phyloP scores from a whole-genome alignment of 371 early-diverging fungal species.

The Mortierella sp. region DNA sequence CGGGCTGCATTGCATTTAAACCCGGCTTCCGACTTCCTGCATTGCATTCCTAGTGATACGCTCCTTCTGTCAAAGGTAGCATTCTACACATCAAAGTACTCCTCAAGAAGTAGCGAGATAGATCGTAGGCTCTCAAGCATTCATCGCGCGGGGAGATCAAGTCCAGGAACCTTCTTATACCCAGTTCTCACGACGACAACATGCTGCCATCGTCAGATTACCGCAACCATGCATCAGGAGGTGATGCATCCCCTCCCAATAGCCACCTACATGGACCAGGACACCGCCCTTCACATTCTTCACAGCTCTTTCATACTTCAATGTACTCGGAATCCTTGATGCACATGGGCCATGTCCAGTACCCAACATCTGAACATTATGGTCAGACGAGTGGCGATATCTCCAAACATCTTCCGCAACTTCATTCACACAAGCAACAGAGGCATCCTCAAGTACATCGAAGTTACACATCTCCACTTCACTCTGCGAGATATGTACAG shows the following conservation, averaged over 20 bases:
- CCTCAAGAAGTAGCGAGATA: not conserved
- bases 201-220: too few species aligned
- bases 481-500: not conserved
- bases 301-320: too few species aligned
- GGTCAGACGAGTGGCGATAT: not conserved
- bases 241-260: too few species aligned
- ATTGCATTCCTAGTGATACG: too few species aligned
- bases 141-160: too few species aligned
- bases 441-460: constrained; percentile 25
- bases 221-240: too few species aligned
- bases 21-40: too few species aligned
- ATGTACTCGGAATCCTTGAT: not conserved
- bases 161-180: too few species aligned
- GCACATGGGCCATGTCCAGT: constrained; percentile 21
- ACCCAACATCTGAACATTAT: constrained; percentile 6
- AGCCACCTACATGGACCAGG: not conserved
- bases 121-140: not conserved
- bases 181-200: too few species aligned
- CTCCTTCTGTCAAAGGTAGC: too few species aligned
- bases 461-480: constrained; percentile 26
- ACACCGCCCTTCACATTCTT: not conserved
- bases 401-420: not conserved
- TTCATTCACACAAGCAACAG: constrained; percentile 7
- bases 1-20: too few species aligned
- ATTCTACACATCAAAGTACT: not conserved